Evolutionary conservation across 768 basidiomycete species (phyloP).

Genomic region (Clitopilus hobsonii): DNA sequence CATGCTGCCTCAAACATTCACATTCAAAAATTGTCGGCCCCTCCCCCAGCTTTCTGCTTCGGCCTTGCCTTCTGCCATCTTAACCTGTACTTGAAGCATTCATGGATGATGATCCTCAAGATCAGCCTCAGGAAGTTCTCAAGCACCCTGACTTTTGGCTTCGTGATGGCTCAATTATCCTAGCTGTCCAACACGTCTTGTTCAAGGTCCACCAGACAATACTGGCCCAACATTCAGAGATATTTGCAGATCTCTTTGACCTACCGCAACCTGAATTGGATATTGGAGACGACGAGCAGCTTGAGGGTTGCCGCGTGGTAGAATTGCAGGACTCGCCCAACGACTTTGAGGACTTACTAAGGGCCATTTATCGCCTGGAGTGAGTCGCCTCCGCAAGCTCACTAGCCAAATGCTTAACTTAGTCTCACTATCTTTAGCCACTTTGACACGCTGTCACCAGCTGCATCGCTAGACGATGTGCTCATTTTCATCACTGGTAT

Average conservation of each 20-base stretch:
- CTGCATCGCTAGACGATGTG: conserved; percentile 38
- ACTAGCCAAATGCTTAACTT: no score
- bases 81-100: not conserved
- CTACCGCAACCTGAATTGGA: conserved; percentile 43
- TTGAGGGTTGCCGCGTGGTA: conserved; percentile 50
- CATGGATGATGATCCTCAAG: not conserved
- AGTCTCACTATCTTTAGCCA: conserved; percentile 18
- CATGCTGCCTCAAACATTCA: not conserved
- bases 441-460: conserved; percentile 28
- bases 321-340: conserved; percentile 40
- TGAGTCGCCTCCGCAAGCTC: no score
- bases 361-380: conserved; percentile 49
- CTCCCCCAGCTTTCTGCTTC: not conserved
- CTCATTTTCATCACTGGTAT: conserved; percentile 46
- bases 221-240: conserved; percentile 51
- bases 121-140: conserved; percentile 14
- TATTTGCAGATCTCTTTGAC: conserved; percentile 59
- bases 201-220: conserved; percentile 45
- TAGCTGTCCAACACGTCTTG: conserved; percentile 32
- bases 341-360: conserved; percentile 46
- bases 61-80: not conserved
- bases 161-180: conserved; percentile 41
- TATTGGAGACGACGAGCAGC: conserved; percentile 21
- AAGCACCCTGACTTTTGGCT: conserved; percentile 33
- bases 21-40: not conserved